These are phyloP conservation scores for Sanghuangporus baumii DNA, from an alignment of 1,284 basidiomycete species.

Conservation along the genomic window DNA sequence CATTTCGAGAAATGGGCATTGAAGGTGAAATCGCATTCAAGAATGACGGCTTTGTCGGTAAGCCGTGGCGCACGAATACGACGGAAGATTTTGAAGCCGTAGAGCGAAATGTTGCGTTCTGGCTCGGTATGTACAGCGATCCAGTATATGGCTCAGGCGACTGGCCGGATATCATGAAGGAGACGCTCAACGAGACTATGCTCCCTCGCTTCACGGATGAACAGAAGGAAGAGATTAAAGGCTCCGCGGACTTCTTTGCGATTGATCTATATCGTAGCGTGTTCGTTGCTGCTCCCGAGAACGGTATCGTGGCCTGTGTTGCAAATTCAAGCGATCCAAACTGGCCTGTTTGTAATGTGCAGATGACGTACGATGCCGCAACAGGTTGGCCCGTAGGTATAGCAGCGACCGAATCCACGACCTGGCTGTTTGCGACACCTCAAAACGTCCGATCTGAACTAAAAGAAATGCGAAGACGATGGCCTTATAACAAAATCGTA, in stretches of 20 bases:
- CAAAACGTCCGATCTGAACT: conserved; percentile 33
- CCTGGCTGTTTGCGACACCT: conserved; percentile 40
- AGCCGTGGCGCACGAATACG: conserved; percentile 35
- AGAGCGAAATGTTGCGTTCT: conserved; percentile 42
- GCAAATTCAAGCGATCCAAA: conserved; percentile 34
- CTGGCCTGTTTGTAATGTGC: conserved; percentile 39
- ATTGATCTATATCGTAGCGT: conserved; percentile 40
- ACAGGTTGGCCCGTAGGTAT: conserved; percentile 39
- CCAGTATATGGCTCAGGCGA: conserved; percentile 41
- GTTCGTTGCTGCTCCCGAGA: conserved; percentile 34
- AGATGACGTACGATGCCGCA: conserved; percentile 33
- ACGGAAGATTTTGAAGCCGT: conserved; percentile 38
- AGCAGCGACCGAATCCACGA: conserved; percentile 32
- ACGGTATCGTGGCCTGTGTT: conserved; percentile 36
- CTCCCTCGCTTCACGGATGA: conserved; percentile 40
- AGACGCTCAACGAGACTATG: conserved; percentile 35
- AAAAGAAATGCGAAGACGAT: conserved; percentile 32
- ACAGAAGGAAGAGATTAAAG: conserved; percentile 36
- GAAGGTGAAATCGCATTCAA: conserved; percentile 43
- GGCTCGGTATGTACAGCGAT: conserved; percentile 40
- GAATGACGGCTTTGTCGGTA: conserved; percentile 38
- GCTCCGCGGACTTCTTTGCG: conserved; percentile 43
- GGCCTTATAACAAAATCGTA: conserved; percentile 43
- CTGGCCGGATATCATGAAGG: conserved; percentile 41
- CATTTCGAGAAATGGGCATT: conserved; percentile 40